Percentiles rank a stretch among this genome's conserved stretches.
Evolutionary conservation across 176 grass and related monocot species (phyloP).

Genomic region (Juncus effusus): DNA sequence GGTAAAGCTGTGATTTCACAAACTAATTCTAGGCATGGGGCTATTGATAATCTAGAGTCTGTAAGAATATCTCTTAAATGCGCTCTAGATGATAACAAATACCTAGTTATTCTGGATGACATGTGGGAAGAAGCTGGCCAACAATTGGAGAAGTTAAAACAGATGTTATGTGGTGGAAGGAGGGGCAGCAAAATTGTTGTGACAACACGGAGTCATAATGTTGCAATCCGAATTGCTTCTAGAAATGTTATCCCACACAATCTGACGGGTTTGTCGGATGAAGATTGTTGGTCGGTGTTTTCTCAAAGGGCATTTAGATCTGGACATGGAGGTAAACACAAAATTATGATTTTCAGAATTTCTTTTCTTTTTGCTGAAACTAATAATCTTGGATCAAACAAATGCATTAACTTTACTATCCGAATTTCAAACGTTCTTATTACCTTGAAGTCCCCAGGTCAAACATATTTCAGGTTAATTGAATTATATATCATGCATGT

Average conservation of each 20-base stretch:
- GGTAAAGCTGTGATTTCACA: slow-evolving; percentile 23
- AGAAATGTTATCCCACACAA: not conserved
- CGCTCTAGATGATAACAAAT: slow-evolving; percentile 13
- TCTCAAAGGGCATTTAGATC: slow-evolving; percentile 4
- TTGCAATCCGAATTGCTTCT: not conserved
- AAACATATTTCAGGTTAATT: no score
- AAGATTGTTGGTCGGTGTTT: slow-evolving; percentile 29
- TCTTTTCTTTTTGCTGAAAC: no score
- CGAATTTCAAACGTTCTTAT: no score
- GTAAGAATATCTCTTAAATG: slow-evolving; percentile 3
- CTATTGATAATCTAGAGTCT: slow-evolving; percentile 13
- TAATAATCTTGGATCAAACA: no score
- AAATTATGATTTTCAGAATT: not conserved
- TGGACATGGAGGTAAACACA: not conserved
- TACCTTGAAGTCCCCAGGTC: no score
- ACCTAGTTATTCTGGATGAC: slow-evolving; percentile 34
- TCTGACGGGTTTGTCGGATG: slow-evolving; percentile 4
- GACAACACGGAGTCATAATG: slow-evolving; percentile 18
- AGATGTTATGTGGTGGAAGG: not conserved
- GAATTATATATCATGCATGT: no score
- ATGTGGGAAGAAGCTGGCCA: slow-evolving; percentile 26
- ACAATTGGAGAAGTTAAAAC: not conserved
- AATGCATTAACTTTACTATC: no score
- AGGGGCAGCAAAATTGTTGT: not conserved
- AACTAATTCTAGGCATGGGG: not conserved